Conservation (phyloP, 2,329 filamentous ascomycete species). For the Penicillium sp. region DNA sequence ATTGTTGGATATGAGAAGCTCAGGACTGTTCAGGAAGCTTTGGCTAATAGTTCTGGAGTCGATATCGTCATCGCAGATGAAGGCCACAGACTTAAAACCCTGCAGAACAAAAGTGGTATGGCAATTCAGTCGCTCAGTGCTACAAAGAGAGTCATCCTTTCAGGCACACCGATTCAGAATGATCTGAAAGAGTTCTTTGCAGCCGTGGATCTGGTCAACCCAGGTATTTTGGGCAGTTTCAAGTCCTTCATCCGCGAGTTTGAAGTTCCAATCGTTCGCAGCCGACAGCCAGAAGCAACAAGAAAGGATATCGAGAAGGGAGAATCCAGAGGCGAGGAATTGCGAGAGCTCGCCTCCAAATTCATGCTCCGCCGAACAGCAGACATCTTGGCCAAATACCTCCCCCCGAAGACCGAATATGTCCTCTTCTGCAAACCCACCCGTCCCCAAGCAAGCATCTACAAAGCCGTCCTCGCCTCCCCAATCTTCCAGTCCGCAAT, state of each 20-base stretch:
- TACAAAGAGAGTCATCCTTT: conserved; percentile 59
- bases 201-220: conserved; percentile 67
- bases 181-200: conserved; percentile 65
- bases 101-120: conserved; percentile 64
- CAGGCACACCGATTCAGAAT: conserved; percentile 66
- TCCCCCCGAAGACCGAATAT: conserved; percentile 65
- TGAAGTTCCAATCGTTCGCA: conserved; percentile 61
- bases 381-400: conserved; percentile 62
- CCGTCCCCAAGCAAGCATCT: conserved; percentile 56
- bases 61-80: conserved; percentile 70
- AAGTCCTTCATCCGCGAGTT: conserved; percentile 62
- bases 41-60: conserved; percentile 60
- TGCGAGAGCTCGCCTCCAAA: conserved; percentile 57
- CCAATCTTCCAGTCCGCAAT: conserved; percentile 60
- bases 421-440: conserved; percentile 64
- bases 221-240: conserved; percentile 60
- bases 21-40: conserved; percentile 60
- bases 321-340: conserved; percentile 58
- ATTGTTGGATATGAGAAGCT: conserved; percentile 71
- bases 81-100: conserved; percentile 64
- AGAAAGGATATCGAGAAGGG: conserved; percentile 61
- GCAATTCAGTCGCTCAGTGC: conserved; percentile 64
- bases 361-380: conserved; percentile 65
- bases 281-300: conserved; percentile 61
- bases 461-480: conserved; percentile 62